A percentile compares a stretch with the other conserved stretches of the same genome.
phyloP scores from a whole-genome alignment of 768 basidiomycete genomes.

The Mycena amicta region DNA sequence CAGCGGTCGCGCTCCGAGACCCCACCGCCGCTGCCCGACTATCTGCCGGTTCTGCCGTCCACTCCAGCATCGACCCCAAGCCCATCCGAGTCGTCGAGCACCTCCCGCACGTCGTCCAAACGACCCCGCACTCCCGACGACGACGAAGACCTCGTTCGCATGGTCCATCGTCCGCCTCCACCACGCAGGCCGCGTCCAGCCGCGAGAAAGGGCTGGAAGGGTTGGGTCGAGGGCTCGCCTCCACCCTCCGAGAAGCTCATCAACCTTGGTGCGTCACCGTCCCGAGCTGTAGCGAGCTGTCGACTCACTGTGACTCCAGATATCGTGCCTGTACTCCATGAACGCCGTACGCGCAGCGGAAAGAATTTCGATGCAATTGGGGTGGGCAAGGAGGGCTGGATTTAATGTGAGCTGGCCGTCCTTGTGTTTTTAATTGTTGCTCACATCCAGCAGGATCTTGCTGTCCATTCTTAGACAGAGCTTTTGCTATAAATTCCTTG shows the following conservation, averaged over 20 bases:
- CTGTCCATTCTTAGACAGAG: no score
- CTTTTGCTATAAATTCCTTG: no score
- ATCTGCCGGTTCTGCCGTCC: slow-evolving; percentile 44
- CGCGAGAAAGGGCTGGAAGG: slow-evolving; percentile 86
- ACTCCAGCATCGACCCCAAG: slow-evolving; percentile 77
- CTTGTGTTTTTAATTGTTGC: no score
- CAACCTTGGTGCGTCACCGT: slow-evolving; percentile 40
- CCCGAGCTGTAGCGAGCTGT: background rate
- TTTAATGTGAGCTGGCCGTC: no score
- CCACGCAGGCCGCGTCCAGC: slow-evolving; percentile 64
- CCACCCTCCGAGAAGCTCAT: slow-evolving; percentile 80
- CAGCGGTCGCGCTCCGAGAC: slow-evolving; percentile 76
- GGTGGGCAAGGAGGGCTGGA: slow-evolving; percentile 77
- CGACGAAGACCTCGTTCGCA: slow-evolving; percentile 41
- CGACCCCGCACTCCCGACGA: slow-evolving; percentile 76
- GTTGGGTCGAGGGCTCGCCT: slow-evolving; percentile 87
- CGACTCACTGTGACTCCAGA: slow-evolving; percentile 42
- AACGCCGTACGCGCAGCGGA: slow-evolving; percentile 80
- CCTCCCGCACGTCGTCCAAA: slow-evolving; percentile 80
- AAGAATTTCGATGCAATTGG: slow-evolving; percentile 84
- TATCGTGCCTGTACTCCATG: slow-evolving; percentile 66
- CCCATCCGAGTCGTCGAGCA: slow-evolving; percentile 71
- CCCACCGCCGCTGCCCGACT: slow-evolving; percentile 59
- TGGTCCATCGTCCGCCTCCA: slow-evolving; percentile 30
- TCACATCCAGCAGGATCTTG: no score